Conservation (phyloP, 208 protist species). For the Tritrichomonas foetus region DNA sequence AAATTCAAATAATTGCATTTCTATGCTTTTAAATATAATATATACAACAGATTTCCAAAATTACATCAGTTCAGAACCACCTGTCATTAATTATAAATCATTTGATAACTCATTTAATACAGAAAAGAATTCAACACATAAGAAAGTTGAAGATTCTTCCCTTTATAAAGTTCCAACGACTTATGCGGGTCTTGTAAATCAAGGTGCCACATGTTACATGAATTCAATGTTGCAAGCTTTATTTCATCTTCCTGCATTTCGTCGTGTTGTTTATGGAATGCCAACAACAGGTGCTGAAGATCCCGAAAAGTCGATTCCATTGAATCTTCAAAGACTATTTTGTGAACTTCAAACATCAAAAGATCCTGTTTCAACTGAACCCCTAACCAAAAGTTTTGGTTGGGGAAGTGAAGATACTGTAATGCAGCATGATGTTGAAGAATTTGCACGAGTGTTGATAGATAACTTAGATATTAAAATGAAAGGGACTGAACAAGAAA, state of each 20-base stretch:
- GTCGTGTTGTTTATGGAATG: slow-evolving; percentile 15
- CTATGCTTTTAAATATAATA: no score
- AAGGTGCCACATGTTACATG: slow-evolving; percentile 82
- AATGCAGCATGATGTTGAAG: slow-evolving; percentile 74
- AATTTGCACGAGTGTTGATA: slow-evolving; percentile 74
- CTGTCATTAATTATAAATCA: no score
- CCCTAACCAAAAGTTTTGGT: neutral
- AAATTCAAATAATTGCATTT: no score
- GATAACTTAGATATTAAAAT: slow-evolving; percentile 78
- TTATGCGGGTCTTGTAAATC: slow-evolving; percentile 72
- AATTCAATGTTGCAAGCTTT: slow-evolving; percentile 75
- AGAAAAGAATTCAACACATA: no score
- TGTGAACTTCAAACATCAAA: slow-evolving; percentile 64
- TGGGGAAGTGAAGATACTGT: slow-evolving; percentile 63
- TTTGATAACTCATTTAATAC: no score
- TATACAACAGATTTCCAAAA: no score
- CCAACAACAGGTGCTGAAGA: neutral
- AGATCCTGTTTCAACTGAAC: slow-evolving; percentile 61
- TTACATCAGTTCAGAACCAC: no score
- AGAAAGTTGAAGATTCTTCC: no score
- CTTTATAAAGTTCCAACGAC: no score
- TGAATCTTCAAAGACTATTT: slow-evolving; percentile 75
- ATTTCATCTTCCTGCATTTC: slow-evolving; percentile 66
- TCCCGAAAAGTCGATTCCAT: slow-evolving; percentile 52
- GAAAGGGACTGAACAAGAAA: slow-evolving; percentile 55